phyloP scores from a whole-genome alignment of 1,284 basidiomycete species.

The Malassezia arunalokei region DNA sequence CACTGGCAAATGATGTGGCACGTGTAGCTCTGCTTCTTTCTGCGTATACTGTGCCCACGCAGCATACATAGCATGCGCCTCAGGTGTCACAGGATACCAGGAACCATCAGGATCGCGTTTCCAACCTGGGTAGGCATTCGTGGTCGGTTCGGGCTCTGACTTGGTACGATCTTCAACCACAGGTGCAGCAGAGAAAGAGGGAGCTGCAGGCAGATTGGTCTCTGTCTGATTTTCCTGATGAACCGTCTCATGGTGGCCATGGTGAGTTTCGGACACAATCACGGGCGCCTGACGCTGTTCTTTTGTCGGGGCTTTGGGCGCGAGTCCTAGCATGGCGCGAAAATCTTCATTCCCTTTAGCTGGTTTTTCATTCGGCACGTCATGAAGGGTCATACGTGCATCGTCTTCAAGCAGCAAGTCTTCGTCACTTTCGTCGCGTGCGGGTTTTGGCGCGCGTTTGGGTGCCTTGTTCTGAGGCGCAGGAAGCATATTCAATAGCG shows the following conservation, averaged over 20 bases:
- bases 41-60: constrained; percentile 14
- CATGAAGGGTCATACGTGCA: neutral
- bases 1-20: neutral
- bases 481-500: constrained; percentile 38
- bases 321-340: constrained; percentile 43
- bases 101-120: constrained; percentile 38
- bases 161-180: constrained; percentile 10
- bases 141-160: neutral
- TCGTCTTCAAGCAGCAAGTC: neutral
- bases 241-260: neutral
- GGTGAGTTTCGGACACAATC: neutral
- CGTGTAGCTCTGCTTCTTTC: neutral
- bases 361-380: constrained; percentile 5
- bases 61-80: constrained; percentile 31
- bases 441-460: constrained; percentile 5
- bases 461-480: constrained; percentile 21
- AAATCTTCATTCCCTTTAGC: constrained; percentile 39
- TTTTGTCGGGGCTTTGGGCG: constrained; percentile 10
- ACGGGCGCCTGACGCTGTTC: neutral
- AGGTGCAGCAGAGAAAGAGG: constrained; percentile 20
- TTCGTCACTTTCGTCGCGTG: constrained; percentile 3
- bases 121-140: constrained; percentile 30
- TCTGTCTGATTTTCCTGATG: neutral
- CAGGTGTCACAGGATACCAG: constrained; percentile 41
- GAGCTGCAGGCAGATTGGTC: neutral